Conservation (phyloP, 768 basidiomycete genomes). For the Boletales sp. region DNA sequence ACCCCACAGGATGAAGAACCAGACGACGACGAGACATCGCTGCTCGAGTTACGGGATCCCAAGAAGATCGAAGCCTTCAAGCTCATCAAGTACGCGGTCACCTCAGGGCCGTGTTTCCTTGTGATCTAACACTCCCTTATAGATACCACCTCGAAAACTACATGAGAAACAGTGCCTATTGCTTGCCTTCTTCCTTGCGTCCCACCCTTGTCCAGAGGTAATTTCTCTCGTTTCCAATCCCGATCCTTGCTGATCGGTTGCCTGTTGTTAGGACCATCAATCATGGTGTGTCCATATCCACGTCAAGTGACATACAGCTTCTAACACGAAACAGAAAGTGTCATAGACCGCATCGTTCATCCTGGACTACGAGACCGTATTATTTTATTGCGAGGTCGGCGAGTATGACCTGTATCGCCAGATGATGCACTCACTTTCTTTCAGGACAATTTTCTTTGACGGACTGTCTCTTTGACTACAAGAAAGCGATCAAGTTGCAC, state of each 20-base stretch:
- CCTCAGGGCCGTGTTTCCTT: not conserved
- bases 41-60: slow-evolving; percentile 44
- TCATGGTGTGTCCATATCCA: slow-evolving; percentile 55
- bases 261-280: slow-evolving; percentile 62
- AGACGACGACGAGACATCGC: slow-evolving; percentile 49
- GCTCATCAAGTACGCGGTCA: slow-evolving; percentile 61
- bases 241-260: slow-evolving; percentile 2
- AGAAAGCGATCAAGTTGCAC: slow-evolving; percentile 68
- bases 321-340: slow-evolving; percentile 56
- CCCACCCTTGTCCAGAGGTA: slow-evolving; percentile 88
- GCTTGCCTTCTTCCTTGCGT: slow-evolving; percentile 81
- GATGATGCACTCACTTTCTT: slow-evolving; percentile 5
- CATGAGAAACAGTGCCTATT: slow-evolving; percentile 80
- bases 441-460: slow-evolving; percentile 75
- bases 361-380: slow-evolving; percentile 88
- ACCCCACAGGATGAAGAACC: slow-evolving; percentile 39
- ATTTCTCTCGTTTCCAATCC: not conserved
- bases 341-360: slow-evolving; percentile 88
- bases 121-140: not conserved
- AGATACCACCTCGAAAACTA: slow-evolving; percentile 93
- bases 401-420: slow-evolving; percentile 14
- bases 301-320: not conserved
- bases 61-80: slow-evolving; percentile 79
- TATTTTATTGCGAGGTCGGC: slow-evolving; percentile 76
- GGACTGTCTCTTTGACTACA: slow-evolving; percentile 75